Evolutionary conservation across 2,329 filamentous ascomycete genomes (phyloP), one percentile per base, ranked within the genome.

Genomic region (Fusarium buxicola): DNA sequence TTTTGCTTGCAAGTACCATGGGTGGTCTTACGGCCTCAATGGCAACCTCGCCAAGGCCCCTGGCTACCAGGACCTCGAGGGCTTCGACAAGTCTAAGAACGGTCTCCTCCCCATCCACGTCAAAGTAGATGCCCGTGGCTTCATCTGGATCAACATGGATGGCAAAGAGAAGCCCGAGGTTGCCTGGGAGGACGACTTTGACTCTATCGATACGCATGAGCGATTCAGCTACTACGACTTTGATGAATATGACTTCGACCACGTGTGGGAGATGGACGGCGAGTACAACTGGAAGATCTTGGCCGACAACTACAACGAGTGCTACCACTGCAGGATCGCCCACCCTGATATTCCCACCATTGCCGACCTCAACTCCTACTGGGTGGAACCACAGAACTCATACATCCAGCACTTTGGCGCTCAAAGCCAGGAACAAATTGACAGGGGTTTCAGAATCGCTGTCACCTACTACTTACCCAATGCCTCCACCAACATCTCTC

Each of bases 221-320:
- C 74, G 81, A 21, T 80, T 82, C 63, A 67, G 75, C 13, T 65
- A 76, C 41, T 82, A 81, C 73, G 75, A 83, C 67, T 83, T 82
- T 62, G 77, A 81, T 0, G 76, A 86, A 46, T 89, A 86, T 69
- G 69, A 74, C 13, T 87, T 86, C 62, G 84, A 87, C 63, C 84
- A 87, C 69, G 73, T 74, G 28, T 87, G 83, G 82, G 80, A 85
- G 63, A 82, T 85, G 80, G 80, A 84, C 44, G 81, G 81, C 0
- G 78, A 81, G 28, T 85, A 82, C 70, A 87, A 87, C 75, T 87
- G 85, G 85, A 87, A 87, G 75, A 81, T 83, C 21, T 72, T 86
- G 28, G 81, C 82, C 12, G 86, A 89, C 69, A 88, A 89, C 76
- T 89, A 87, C 77, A 89, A 89, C 70, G 86, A 86, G 70, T 89